Conservation (phyloP, 441 rosid species). For the Viola pubescens region DNA sequence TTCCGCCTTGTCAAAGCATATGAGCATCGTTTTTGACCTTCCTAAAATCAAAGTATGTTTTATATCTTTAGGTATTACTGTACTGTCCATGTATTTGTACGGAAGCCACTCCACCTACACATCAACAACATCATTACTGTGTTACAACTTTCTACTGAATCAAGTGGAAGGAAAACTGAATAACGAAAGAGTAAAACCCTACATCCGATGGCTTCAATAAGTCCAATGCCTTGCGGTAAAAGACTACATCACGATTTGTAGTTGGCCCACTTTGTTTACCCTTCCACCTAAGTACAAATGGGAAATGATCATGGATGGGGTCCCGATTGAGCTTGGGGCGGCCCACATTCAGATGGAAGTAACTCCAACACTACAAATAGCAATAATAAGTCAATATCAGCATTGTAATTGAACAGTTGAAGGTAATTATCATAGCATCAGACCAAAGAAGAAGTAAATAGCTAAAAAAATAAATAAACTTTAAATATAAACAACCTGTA, state of each 20-base stretch:
- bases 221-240: conserved; percentile 81
- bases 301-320: conserved; percentile 75
- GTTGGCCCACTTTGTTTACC: conserved; percentile 97
- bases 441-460: background rate
- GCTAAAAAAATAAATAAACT: conserved; percentile 5
- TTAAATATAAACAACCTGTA: conserved; percentile 43
- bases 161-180: conserved; percentile 11
- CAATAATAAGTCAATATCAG: conserved; percentile 18
- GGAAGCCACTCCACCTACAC: conserved; percentile 92
- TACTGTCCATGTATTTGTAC: conserved; percentile 57
- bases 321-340: conserved; percentile 86
- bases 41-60: conserved; percentile 59
- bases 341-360: conserved; percentile 84
- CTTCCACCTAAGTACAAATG: conserved; percentile 86
- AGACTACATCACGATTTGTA: conserved; percentile 84
- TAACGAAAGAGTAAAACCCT: conserved; percentile 18
- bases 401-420: conserved; percentile 1
- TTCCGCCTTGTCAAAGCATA: conserved; percentile 98
- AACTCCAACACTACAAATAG: conserved; percentile 84
- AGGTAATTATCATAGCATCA: too few relatives aligned
- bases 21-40: conserved; percentile 91
- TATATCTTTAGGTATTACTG: conserved; percentile 61
- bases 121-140: conserved; percentile 9
- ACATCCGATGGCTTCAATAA: conserved; percentile 68
- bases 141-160: conserved; percentile 9